These are phyloP conservation scores for Desmodesmus armatus DNA, from an alignment of 139 green algal genomes.

Conservation along the genomic window DNA sequence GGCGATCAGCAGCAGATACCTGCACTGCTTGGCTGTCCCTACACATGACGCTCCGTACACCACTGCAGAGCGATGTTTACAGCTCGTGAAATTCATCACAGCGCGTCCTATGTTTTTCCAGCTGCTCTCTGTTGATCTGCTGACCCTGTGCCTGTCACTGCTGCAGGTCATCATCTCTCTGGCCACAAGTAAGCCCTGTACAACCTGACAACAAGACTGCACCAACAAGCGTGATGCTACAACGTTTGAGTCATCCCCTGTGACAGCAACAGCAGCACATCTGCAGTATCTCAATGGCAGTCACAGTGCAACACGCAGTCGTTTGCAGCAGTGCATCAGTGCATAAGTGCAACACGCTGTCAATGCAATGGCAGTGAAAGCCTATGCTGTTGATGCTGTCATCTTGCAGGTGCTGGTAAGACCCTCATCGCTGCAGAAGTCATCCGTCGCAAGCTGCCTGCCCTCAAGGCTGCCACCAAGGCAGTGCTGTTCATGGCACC, in stretches of 20 bases:
- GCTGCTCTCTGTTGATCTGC: background rate
- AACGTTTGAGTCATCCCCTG: background rate
- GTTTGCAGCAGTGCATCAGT: no score
- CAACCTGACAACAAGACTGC: background rate
- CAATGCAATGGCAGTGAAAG: no score
- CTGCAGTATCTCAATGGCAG: background rate
- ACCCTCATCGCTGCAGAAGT: slow-evolving; percentile 40
- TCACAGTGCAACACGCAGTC: no score
- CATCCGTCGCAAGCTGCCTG: slow-evolving; percentile 18
- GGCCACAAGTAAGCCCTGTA: slow-evolving; percentile 17
- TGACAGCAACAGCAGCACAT: background rate
- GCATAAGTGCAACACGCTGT: no score
- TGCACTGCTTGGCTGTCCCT: background rate
- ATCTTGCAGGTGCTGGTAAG: slow-evolving; percentile 28
- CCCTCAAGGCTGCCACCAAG: background rate
- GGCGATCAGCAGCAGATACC: background rate
- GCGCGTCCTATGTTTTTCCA: no score
- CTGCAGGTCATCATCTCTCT: slow-evolving; percentile 42
- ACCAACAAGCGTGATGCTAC: background rate
- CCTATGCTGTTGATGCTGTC: background rate
- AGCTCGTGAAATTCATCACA: no score
- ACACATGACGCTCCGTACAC: background rate
- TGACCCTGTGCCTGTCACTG: background rate
- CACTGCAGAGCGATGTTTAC: no score
- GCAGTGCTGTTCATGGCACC: slow-evolving; percentile 34